Evolutionary conservation across 352 stramenopile genomes (phyloP), one percentile per base, ranked within the genome.

Genomic region (Pythium utonaiense): DNA sequence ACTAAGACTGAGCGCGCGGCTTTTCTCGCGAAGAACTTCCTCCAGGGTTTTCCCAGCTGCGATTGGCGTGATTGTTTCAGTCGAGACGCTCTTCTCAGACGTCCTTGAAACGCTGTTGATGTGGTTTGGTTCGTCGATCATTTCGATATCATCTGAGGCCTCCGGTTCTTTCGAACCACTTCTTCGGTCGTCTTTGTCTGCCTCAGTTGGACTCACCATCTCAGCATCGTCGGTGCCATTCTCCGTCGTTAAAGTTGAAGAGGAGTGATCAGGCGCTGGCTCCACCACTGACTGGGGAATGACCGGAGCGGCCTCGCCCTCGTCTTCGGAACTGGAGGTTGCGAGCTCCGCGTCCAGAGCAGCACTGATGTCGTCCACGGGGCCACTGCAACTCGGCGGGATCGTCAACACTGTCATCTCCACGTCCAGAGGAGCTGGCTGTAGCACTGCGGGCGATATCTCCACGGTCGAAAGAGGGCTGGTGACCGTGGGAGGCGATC

Each of bases 1-100:
- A 30, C 40, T 66, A 6, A 60, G 25, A 19, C 49, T 57, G 14
- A 60, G 27, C 16, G 45, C 48, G 6, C 52, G 50, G 8, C 27
- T 36, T 19, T 60, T 66, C 6, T 48, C 51, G 17, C 22, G 21
- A 12, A 49, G 25, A n/a, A 51, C 40, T 3, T 55, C 16, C 10
- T 45, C 58, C 17, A 50, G 27, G 22, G 24, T 30, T 30, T 22
- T 41, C 16, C 19, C 7, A n/a, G 16, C 34, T 41, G 34, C 5
- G 12, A n/a, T 16, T 41, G 7, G 13, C 34, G 17, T n/a, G 34
- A 41, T 21, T 6, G 12, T 41, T 16, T 41, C 34, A 41, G 12
- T 19, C 19, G 28, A 10, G 9, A 9, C 28, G 9, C 9, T 33
- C 5, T 10, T 33, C 5, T 9, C 5, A 33, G 28, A 9, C 5